Percentiles rank a stretch among this genome's conserved stretches.
Conservation (phyloP, 768 basidiomycete species). For the Pisolithus albus region DNA sequence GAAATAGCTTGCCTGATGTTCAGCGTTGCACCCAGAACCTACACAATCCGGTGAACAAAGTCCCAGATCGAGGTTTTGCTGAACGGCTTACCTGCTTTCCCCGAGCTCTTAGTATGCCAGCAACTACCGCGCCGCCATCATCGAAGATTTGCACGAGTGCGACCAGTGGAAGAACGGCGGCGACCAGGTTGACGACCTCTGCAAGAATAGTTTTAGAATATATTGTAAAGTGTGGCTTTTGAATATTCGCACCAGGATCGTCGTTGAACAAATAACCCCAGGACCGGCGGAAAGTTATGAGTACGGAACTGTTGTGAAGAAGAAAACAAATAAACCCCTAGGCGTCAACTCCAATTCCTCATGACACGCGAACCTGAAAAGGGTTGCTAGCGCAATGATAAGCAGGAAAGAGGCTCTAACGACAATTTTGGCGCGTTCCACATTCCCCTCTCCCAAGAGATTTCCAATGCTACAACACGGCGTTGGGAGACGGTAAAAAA, state of each 20-base stretch:
- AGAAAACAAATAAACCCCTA: not conserved
- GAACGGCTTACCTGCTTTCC: conserved; percentile 57
- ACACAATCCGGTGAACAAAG: conserved; percentile 1
- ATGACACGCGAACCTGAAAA: conserved; percentile 46
- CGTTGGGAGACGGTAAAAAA: not conserved
- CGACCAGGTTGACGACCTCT: conserved; percentile 34
- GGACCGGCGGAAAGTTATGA: conserved; percentile 50
- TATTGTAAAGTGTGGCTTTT: no score
- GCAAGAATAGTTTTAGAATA: not conserved
- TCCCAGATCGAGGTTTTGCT: no score
- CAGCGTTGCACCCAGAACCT: conserved; percentile 72
- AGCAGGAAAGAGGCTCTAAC: conserved; percentile 61
- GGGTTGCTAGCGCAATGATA: conserved; percentile 48
- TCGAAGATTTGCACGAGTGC: conserved; percentile 82
- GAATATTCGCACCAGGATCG: conserved; percentile 39
- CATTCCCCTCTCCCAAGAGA: conserved; percentile 74
- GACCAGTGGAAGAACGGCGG: conserved; percentile 67
- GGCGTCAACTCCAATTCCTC: not conserved
- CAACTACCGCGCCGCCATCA: conserved; percentile 59
- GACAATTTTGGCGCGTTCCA: conserved; percentile 61
- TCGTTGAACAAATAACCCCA: conserved; percentile 78
- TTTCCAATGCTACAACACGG: conserved; percentile 64
- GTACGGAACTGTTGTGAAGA: conserved; percentile 35
- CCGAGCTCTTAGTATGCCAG: conserved; percentile 74
- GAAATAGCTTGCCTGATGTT: conserved; percentile 51